Percentiles rank a stretch among this genome's conserved stretches.
phyloP scores from a whole-genome alignment of 164 flowering plant genomes.

The Chloranthus sessilifolius region DNA sequence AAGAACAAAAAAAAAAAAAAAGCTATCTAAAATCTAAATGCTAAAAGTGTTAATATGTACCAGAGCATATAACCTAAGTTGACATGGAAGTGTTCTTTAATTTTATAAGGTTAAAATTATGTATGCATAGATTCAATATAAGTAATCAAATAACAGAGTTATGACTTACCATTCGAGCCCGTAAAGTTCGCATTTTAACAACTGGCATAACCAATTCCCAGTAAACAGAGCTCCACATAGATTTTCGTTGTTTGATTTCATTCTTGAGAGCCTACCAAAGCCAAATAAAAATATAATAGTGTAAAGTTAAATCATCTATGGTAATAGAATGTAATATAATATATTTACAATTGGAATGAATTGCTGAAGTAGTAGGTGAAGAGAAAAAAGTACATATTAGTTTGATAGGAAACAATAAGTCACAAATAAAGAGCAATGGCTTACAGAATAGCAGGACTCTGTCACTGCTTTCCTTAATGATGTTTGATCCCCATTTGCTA shows the following conservation, averaged over 20 bases:
- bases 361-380: not conserved
- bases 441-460: slow-evolving; percentile 89
- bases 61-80: not conserved
- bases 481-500: slow-evolving; percentile 75
- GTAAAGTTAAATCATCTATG: not conserved
- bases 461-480: slow-evolving; percentile 75
- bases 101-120: not conserved
- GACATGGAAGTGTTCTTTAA: not conserved
- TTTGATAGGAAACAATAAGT: not conserved
- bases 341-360: not conserved
- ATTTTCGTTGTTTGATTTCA: slow-evolving; percentile 81
- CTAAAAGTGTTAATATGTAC: not conserved
- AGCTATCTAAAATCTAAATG: not conserved
- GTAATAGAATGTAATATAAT: not conserved
- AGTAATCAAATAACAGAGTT: not conserved
- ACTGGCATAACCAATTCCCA: slow-evolving; percentile 89
- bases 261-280: slow-evolving; percentile 67
- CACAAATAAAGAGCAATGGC: slow-evolving; percentile 16
- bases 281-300: not conserved
- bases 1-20: no score
- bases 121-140: not conserved
- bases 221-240: slow-evolving; percentile 62
- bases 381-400: not conserved
- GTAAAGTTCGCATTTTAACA: slow-evolving; percentile 73
- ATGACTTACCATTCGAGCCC: slow-evolving; percentile 79